Conservation (phyloP, 352 stramenopile species). For the Phytophthora agathidicida region DNA sequence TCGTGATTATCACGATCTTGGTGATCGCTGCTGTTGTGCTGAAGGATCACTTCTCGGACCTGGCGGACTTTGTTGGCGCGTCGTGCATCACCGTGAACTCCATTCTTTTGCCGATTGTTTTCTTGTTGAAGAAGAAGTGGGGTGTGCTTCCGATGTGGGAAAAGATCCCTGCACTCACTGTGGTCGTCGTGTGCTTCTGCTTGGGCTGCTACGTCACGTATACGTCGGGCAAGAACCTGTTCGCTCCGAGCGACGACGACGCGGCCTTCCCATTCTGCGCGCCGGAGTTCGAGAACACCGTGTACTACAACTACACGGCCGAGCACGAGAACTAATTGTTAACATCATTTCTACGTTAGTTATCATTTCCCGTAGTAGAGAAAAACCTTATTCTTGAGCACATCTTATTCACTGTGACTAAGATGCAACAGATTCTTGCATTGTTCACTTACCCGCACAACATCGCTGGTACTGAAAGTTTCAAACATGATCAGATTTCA, state of each 20-base stretch:
- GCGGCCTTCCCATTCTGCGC: constrained; percentile 40
- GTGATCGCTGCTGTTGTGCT: constrained; percentile 44
- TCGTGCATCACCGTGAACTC: constrained; percentile 53
- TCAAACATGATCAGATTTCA: too few relatives aligned
- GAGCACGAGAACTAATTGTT: constrained; percentile 41
- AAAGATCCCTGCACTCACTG: constrained; percentile 21
- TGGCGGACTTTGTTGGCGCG: constrained; percentile 46
- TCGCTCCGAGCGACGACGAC: constrained; percentile 25
- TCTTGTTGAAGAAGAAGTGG: constrained; percentile 45
- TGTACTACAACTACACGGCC: constrained; percentile 54
- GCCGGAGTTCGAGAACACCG: constrained; percentile 33
- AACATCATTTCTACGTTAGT: too few relatives aligned
- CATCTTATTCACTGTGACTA: too few relatives aligned
- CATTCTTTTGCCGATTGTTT: constrained; percentile 52
- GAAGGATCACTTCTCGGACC: constrained; percentile 50
- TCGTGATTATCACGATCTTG: constrained; percentile 40
- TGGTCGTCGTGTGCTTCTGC: constrained; percentile 34
- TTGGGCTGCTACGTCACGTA: constrained; percentile 43
- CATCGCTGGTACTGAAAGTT: too few relatives aligned
- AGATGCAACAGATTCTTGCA: too few relatives aligned
- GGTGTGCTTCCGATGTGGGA: constrained; percentile 31
- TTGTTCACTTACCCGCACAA: too few relatives aligned
- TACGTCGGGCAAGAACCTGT: constrained; percentile 36
- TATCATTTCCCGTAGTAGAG: too few relatives aligned
- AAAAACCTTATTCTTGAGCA: too few relatives aligned